These are phyloP conservation scores for Fusarium bactridioides DNA, from an alignment of 2,329 filamentous ascomycete genomes.

Conservation along the genomic window DNA sequence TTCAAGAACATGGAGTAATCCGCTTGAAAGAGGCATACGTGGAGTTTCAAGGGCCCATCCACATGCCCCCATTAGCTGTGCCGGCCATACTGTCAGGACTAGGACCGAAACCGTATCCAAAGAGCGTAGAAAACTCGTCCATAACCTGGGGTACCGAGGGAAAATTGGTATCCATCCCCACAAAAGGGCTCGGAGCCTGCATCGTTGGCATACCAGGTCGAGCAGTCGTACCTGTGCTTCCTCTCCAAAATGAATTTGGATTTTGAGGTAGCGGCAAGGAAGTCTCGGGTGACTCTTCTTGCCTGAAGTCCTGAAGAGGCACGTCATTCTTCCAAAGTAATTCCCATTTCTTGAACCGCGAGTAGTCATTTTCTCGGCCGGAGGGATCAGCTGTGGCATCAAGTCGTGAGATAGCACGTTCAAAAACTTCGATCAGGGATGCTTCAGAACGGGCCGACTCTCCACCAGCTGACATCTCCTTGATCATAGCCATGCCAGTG, in stretches of 20 bases:
- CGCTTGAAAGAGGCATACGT: not conserved
- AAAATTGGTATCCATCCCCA: constrained; percentile 49
- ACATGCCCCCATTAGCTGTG: constrained; percentile 37
- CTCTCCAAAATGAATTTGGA: constrained; percentile 35
- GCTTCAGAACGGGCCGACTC: constrained; percentile 61
- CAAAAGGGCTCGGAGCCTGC: constrained; percentile 46
- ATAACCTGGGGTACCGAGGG: constrained; percentile 50
- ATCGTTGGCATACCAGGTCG: constrained; percentile 38
- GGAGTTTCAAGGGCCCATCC: constrained; percentile 41
- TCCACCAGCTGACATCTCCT: constrained; percentile 61
- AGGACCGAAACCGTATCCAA: constrained; percentile 45
- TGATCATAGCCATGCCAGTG: constrained; percentile 60
- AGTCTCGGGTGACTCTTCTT: constrained; percentile 37
- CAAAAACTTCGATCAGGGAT: constrained; percentile 61
- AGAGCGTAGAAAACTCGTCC: constrained; percentile 48
- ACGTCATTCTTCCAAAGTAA: constrained; percentile 55
- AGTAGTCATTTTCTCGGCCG: constrained; percentile 56
- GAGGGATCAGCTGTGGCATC: constrained; percentile 52
- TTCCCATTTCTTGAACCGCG: constrained; percentile 61
- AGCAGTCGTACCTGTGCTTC: constrained; percentile 27
- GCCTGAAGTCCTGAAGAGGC: constrained; percentile 38
- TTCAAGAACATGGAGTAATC: not conserved
- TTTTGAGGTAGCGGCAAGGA: constrained; percentile 36
- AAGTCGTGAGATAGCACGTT: constrained; percentile 56
- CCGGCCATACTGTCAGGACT: constrained; percentile 42